Percentiles rank a stretch among this genome's conserved stretches.
phyloP scores from a whole-genome alignment of 2,329 filamentous ascomycete species.

The Boeremia exigua region DNA sequence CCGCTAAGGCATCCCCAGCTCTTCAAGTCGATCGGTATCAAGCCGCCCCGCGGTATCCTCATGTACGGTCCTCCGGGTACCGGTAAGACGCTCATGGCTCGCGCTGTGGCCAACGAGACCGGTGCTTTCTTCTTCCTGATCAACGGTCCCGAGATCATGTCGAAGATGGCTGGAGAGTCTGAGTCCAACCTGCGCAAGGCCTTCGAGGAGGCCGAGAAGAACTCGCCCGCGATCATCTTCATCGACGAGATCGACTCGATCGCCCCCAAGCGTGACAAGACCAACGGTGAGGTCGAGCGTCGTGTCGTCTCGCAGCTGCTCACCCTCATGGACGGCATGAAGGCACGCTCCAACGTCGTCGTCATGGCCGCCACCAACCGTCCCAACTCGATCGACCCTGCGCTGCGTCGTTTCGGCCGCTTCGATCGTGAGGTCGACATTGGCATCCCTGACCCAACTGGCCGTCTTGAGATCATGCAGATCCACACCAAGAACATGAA shows the following conservation, averaged over 20 bases:
- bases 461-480: constrained; percentile 97
- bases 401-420: constrained; percentile 95
- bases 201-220: constrained; percentile 99
- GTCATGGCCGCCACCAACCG: constrained; percentile 99
- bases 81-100: constrained; percentile 98
- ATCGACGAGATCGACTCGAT: constrained; percentile 99
- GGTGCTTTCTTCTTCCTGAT: constrained; percentile 99
- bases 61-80: constrained; percentile 95
- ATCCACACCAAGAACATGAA: constrained; percentile 99
- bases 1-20: constrained; percentile 96
- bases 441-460: constrained; percentile 95
- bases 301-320: constrained; percentile 96
- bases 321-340: constrained; percentile 99
- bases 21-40: constrained; percentile 99
- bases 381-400: constrained; percentile 97
- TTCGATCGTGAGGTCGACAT: constrained; percentile 99
- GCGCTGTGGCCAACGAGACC: constrained; percentile 98
- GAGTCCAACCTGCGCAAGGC: constrained; percentile 98
- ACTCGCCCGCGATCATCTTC: constrained; percentile 98
- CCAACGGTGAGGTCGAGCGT: constrained; percentile 97
- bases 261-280: constrained; percentile 99
- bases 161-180: constrained; percentile 99
- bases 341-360: constrained; percentile 96
- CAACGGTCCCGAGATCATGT: constrained; percentile 99
- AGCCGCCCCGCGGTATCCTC: constrained; percentile 96